A percentile compares a stretch with the other conserved stretches of the same genome.
Conservation (phyloP, 768 basidiomycete species). For the Exsudoporus frostii region DNA sequence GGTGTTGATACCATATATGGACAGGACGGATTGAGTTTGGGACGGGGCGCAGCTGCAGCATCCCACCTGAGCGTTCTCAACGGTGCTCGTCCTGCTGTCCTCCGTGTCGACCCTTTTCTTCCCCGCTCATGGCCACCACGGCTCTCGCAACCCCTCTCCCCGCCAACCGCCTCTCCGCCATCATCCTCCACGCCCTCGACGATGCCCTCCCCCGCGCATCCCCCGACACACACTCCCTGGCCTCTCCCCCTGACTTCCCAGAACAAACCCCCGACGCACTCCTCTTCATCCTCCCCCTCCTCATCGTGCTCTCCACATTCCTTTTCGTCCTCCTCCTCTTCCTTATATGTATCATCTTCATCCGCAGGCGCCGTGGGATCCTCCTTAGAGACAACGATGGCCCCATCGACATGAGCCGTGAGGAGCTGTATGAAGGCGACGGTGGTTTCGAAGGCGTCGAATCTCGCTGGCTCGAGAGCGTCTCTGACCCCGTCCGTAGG, state of each 20-base stretch:
- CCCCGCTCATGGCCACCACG: slow-evolving; percentile 6
- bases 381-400: slow-evolving; percentile 82
- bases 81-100: neutral
- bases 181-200: slow-evolving; percentile 4
- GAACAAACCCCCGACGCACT: slow-evolving; percentile 55
- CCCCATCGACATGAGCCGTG: slow-evolving; percentile 88
- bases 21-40: slow-evolving; percentile 11
- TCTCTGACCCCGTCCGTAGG: slow-evolving; percentile 59
- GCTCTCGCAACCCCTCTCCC: neutral
- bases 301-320: slow-evolving; percentile 91
- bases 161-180: slow-evolving; percentile 4
- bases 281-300: slow-evolving; percentile 86
- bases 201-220: slow-evolving; percentile 1
- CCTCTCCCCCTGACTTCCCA: slow-evolving; percentile 13
- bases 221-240: neutral
- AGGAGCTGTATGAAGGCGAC: slow-evolving; percentile 87
- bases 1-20: slow-evolving; percentile 16
- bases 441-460: slow-evolving; percentile 94
- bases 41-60: neutral
- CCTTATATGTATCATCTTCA: slow-evolving; percentile 82
- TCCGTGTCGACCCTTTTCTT: neutral
- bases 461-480: slow-evolving; percentile 87
- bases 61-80: neutral
- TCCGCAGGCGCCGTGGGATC: slow-evolving; percentile 76
- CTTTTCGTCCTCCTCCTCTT: slow-evolving; percentile 91